These are phyloP conservation scores for Rhizophora mangle DNA, from an alignment of 345 rosid genomes.

Conservation along the genomic window DNA sequence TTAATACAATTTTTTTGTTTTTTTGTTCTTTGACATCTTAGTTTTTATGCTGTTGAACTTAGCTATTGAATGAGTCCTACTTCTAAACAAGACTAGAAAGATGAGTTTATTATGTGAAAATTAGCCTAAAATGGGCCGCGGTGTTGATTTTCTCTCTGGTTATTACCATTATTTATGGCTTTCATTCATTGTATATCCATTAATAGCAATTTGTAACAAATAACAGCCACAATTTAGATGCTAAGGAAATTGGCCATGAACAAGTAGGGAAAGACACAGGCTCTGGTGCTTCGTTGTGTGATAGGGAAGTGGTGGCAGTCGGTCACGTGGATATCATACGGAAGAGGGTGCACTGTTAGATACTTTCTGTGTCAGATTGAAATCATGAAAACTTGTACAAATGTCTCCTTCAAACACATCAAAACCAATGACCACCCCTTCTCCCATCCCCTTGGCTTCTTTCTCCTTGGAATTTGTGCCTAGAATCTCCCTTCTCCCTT, in stretches of 20 bases:
- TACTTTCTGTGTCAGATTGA: constrained; percentile 33
- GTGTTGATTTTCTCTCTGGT: no score
- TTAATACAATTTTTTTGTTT: no score
- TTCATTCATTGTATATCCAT: no score
- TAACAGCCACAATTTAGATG: neutral
- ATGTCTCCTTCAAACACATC: constrained; percentile 28
- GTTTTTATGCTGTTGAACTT: no score
- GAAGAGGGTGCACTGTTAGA: constrained; percentile 35
- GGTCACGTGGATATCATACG: constrained; percentile 60
- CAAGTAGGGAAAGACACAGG: constrained; percentile 10
- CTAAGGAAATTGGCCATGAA: neutral
- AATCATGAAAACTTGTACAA: constrained; percentile 10
- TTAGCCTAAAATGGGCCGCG: no score
- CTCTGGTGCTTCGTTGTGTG: constrained; percentile 19
- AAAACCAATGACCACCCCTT: constrained; percentile 34
- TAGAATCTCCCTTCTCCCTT: constrained; percentile 30
- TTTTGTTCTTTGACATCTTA: no score
- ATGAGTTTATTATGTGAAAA: no score
- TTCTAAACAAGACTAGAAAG: no score
- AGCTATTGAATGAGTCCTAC: no score
- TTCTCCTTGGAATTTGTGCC: constrained; percentile 57
- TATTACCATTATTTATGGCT: no score
- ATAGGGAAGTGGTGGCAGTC: constrained; percentile 43
- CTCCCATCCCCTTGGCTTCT: constrained; percentile 51
- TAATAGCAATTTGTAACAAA: neutral